These are phyloP conservation scores for Pseudonitzschia delicatissima DNA, from an alignment of 108 stramenopile genomes.

Conservation along the genomic window DNA sequence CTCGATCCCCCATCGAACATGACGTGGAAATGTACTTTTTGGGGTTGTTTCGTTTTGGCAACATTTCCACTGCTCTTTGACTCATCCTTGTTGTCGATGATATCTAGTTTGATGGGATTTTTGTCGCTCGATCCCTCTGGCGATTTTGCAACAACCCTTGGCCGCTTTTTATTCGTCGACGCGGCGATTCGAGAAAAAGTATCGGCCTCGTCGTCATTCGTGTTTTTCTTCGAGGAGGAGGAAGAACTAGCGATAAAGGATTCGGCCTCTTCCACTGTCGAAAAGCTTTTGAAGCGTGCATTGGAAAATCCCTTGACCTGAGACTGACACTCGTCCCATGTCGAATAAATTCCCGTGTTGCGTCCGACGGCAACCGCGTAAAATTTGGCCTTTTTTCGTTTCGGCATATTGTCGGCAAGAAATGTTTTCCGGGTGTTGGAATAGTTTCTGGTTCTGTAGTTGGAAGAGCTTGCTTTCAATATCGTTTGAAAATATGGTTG, in stretches of 20 bases:
- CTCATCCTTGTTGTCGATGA: neutral
- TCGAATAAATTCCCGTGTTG: constrained; percentile 56
- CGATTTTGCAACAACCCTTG: neutral
- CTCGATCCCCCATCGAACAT: constrained; percentile 82
- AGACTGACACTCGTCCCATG: constrained; percentile 70
- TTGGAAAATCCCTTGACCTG: constrained; percentile 64
- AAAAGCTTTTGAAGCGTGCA: constrained; percentile 68
- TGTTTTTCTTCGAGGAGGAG: neutral
- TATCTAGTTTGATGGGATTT: neutral
- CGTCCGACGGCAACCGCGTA: constrained; percentile 79
- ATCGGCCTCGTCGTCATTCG: neutral
- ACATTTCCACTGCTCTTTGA: neutral
- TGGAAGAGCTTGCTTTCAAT: too few relatives aligned
- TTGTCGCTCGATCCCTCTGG: neutral
- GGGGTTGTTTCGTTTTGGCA: neutral
- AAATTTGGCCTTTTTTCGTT: constrained; percentile 43
- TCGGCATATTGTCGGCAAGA: constrained; percentile 4
- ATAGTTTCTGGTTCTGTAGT: neutral
- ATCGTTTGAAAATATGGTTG: neutral
- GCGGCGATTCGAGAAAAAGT: neutral
- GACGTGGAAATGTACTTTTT: constrained; percentile 34
- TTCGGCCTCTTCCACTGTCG: constrained; percentile 46
- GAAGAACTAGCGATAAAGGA: constrained; percentile 23
- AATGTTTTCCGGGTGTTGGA: neutral
- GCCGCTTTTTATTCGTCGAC: neutral